Evolutionary conservation across 2,329 filamentous ascomycete species (phyloP), one percentile per base, ranked within the genome.

Genomic region (Microsporum canis): DNA sequence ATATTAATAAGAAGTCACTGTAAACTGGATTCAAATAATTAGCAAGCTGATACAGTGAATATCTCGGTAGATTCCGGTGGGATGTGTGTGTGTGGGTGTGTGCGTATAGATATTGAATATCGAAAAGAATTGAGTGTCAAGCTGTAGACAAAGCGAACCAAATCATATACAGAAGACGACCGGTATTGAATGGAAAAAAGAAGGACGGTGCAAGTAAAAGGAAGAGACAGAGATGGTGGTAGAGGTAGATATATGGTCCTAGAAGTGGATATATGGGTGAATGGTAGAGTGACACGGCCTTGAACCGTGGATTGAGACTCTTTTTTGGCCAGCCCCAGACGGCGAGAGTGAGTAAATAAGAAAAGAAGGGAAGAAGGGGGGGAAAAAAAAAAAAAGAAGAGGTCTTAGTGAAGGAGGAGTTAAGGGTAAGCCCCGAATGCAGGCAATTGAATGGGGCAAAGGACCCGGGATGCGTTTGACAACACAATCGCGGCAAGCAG

Each of bases 391-490:
- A 56, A n/a, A 51, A 38, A 33, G 39, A 4, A 33, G 53, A 56
- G 53, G 53, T 56, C 34, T 56, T 36, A 59, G 57, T 43, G 36
- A 45, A 59, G 31, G n/a, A 34, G 38, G n/a, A n/a, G 23, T 27
- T 36, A 57, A 57, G 14, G 10, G 31, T 29, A 56, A 56, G 53
- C 27, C 31, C 59, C 33, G 57, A 60, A 63, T 60, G 59, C 59
- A 63, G 57, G 59, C 43, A 41, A 58, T 47, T 39, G 17, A 60
- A 65, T 60, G 49, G 57, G 58, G 59, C 39, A 65, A 67, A 64
- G 64, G 17, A 23, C 17, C 59, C 68, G 68, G 66, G 67, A 67
- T 72, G 69, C 69, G 70, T 74, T 72, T 73, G 70, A 66, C 69
- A 71, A 66, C 63, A 64, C 61, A 65, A 66, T 65, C 66, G 68